phyloP scores from a whole-genome alignment of 108 stramenopile genomes.

The Fragilariopsis cylindrus region DNA sequence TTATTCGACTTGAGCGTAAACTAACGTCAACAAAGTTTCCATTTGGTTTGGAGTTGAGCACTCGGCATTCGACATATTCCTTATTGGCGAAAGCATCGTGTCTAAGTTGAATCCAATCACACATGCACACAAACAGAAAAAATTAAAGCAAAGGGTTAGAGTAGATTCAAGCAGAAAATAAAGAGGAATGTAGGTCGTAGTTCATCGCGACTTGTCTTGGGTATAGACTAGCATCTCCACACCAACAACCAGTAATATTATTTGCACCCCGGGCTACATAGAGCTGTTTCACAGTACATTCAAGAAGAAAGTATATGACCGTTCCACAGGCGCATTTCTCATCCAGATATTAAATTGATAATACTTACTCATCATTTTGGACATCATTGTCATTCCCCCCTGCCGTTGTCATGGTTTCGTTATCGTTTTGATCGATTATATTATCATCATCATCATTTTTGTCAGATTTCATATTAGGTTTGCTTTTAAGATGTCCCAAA shows the following conservation, averaged over 20 bases:
- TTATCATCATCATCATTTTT: slow-evolving; percentile 21
- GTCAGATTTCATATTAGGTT: not conserved
- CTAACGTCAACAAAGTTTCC: slow-evolving; percentile 69
- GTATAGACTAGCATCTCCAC: slow-evolving; percentile 73
- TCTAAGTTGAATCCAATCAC: not conserved
- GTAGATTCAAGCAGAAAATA: not conserved
- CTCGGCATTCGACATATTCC: slow-evolving; percentile 65
- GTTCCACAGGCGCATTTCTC: slow-evolving; percentile 57
- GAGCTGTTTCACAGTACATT: slow-evolving; percentile 54
- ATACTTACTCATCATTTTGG: slow-evolving; percentile 19
- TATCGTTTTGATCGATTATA: slow-evolving; percentile 44
- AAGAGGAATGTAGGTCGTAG: slow-evolving; percentile 64
- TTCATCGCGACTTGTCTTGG: slow-evolving; percentile 78
- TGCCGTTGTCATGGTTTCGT: slow-evolving; percentile 15
- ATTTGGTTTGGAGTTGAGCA: slow-evolving; percentile 47
- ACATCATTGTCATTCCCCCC: slow-evolving; percentile 16
- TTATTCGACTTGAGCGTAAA: slow-evolving; percentile 61
- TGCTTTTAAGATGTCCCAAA: slow-evolving; percentile 30
- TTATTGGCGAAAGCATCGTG: slow-evolving; percentile 49
- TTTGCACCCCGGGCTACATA: slow-evolving; percentile 38
- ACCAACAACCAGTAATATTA: slow-evolving; percentile 54
- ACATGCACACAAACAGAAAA: slow-evolving; percentile 4
- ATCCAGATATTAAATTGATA: not conserved
- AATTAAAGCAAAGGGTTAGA: slow-evolving; percentile 35
- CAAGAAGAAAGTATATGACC: slow-evolving; percentile 32